Evolutionary conservation across 1,139 yeast genomes (phyloP).

Genomic region (Yamadazyma songkhlaensis): DNA sequence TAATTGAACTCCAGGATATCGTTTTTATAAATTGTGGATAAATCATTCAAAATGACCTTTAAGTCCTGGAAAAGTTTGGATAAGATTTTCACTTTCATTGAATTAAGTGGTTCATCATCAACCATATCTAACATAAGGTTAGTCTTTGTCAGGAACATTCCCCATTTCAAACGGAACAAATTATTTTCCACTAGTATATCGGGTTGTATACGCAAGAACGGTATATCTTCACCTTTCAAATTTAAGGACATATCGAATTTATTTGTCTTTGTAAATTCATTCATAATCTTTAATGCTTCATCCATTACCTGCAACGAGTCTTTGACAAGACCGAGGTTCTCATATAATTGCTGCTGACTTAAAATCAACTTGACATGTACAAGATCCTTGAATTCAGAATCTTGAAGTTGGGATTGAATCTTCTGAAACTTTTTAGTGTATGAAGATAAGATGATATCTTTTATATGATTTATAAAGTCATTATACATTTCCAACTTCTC

Average conservation of each 20-base stretch:
- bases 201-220: too few species aligned
- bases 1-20: slow-evolving; percentile 28
- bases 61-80: slow-evolving; percentile 33
- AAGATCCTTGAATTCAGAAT: slow-evolving; percentile 7
- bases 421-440: slow-evolving; percentile 49
- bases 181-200: slow-evolving; percentile 18
- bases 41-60: slow-evolving; percentile 37
- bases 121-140: slow-evolving; percentile 25
- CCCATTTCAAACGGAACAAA: slow-evolving; percentile 26
- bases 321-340: slow-evolving; percentile 52
- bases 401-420: slow-evolving; percentile 14
- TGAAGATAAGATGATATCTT: slow-evolving; percentile 52
- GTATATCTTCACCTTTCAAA: slow-evolving; percentile 9
- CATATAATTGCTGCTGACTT: slow-evolving; percentile 29
- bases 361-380: slow-evolving; percentile 16
- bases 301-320: slow-evolving; percentile 54
- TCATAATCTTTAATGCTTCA: slow-evolving; percentile 30
- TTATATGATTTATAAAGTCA: slow-evolving; percentile 43
- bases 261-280: slow-evolving; percentile 21
- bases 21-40: slow-evolving; percentile 20
- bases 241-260: slow-evolving; percentile 13
- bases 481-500: slow-evolving; percentile 51
- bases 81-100: slow-evolving; percentile 32
- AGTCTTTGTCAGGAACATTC: slow-evolving; percentile 25
- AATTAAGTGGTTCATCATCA: slow-evolving; percentile 24